Conservation (phyloP, 106 monocot species). For the Agapanthus africanus region DNA sequence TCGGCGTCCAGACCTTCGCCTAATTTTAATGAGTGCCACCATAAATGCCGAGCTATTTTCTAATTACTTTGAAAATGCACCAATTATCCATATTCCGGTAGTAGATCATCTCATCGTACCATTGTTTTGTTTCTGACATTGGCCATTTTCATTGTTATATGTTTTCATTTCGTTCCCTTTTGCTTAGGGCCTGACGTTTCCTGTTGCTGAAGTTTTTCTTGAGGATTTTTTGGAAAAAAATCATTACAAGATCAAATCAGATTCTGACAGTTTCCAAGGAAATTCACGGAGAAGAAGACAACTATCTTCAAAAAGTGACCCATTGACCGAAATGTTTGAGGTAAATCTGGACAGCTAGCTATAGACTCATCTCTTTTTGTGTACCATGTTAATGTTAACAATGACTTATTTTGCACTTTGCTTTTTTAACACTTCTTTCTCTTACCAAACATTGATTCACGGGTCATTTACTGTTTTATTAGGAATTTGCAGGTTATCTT, state of each 20-base stretch:
- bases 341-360: conserved; percentile 19
- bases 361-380: background rate
- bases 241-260: conserved; percentile 60
- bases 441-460: background rate
- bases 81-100: conserved; percentile 93
- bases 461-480: background rate
- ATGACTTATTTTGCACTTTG: background rate
- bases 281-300: conserved; percentile 63
- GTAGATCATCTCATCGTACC: background rate
- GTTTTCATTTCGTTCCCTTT: conserved; percentile 10
- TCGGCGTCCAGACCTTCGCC: conserved; percentile 71
- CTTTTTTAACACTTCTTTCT: background rate
- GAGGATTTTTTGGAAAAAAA: conserved; percentile 89
- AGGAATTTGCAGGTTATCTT: background rate
- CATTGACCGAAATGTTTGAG: conserved; percentile 93
- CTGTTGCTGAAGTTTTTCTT: conserved; percentile 78
- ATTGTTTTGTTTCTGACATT: no score
- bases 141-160: background rate
- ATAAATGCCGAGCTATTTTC: conserved; percentile 94
- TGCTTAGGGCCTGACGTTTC: conserved; percentile 83
- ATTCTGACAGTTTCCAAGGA: conserved; percentile 61
- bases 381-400: background rate
- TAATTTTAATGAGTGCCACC: conserved; percentile 96
- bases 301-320: conserved; percentile 49
- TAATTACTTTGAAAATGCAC: conserved; percentile 83